Base-by-base conservation (phyloP, 148 eudicot species). In the Rhododendron williamsianum region DNA sequence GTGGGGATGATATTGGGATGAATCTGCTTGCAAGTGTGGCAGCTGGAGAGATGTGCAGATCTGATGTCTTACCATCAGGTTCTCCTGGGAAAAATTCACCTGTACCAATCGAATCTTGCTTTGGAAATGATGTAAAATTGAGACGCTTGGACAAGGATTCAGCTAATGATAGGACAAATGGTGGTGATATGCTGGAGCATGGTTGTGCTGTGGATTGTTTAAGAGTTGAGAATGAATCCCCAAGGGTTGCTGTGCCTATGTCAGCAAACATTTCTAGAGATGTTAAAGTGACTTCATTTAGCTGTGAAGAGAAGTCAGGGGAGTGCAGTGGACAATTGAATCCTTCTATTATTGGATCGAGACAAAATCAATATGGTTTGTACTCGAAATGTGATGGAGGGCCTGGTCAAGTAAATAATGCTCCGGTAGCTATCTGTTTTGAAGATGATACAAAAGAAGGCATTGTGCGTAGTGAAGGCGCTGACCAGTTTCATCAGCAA, bases 1-100 rank as follows among this genome's bases (percentile, higher is more conserved):
- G 89, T 23, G 98, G 93, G 78, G 99, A 95, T 89, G 95, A 91
- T 85, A 88, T 91, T 87, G 99, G 99, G 52, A 96, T 96, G 94
- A 95, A 94, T 87, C 89, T 96, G 58, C 98, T 96, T 88, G 98
- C 99, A 15, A 96, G 95, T 91, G 99, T 96, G 48, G 99, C 99
- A 81, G 91, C 99, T 87, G 93, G 98, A 58, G 97, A 95, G 90
- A 94, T 92, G 36, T 86, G 90, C 23, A 91, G 89, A 58, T 90
- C 94, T 74, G 92, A 84, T 79, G 89, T 78, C 38, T 91, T 97
- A 21, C 94, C 93, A 41, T 76, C 85, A 2, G 84, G 78, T 82
- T 94, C 99, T 83, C 86, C 95, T 10, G 88, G 84, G 65, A 90
- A 89, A 87, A 90, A 85, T 60, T 48, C 83, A 19, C 90, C 89